A percentile compares a stretch with the other conserved stretches of the same genome.
These are phyloP conservation scores for Coelastrella sp. DNA, from an alignment of 139 green algal genomes.

Conservation along the genomic window DNA sequence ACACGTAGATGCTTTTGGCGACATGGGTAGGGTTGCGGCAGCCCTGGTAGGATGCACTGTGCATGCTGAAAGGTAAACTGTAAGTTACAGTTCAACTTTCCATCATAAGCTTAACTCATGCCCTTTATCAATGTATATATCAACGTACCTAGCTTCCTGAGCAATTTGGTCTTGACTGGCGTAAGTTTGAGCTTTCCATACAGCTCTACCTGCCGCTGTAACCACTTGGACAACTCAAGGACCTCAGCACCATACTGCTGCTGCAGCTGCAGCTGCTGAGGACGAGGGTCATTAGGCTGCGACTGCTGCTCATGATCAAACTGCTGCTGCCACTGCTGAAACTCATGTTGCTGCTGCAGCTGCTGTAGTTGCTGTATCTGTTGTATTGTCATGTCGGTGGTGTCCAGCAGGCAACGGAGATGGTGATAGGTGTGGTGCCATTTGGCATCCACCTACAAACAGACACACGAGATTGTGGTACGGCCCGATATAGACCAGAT, in stretches of 20 bases:
- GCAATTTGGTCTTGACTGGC: conserved; percentile 5
- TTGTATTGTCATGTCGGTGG: not conserved
- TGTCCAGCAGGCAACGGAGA: conserved; percentile 26
- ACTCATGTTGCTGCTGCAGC: conserved; percentile 1
- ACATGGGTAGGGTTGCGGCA: too few relatives aligned
- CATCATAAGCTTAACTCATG: too few relatives aligned
- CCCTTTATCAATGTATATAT: not conserved
- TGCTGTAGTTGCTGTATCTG: not conserved
- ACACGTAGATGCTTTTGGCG: too few relatives aligned
- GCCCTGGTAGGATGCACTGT: too few relatives aligned
- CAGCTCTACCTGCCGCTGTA: conserved; percentile 25
- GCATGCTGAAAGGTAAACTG: too few relatives aligned
- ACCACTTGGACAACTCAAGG: not conserved
- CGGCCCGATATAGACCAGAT: too few relatives aligned
- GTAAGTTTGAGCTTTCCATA: conserved; percentile 40
- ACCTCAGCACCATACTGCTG: not conserved
- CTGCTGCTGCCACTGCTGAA: not conserved
- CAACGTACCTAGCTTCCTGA: conserved; percentile 17
- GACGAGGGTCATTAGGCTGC: too few relatives aligned
- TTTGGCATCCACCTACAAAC: conserved; percentile 40
- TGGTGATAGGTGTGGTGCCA: conserved; percentile 35
- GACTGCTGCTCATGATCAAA: not conserved
- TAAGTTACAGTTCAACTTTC: too few relatives aligned
- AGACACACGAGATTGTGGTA: too few relatives aligned
- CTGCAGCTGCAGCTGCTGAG: conserved; percentile 38